These are phyloP conservation scores for Sclerotinia sclerotiorum DNA, from an alignment of 2,329 filamentous ascomycete species.

Conservation along the genomic window DNA sequence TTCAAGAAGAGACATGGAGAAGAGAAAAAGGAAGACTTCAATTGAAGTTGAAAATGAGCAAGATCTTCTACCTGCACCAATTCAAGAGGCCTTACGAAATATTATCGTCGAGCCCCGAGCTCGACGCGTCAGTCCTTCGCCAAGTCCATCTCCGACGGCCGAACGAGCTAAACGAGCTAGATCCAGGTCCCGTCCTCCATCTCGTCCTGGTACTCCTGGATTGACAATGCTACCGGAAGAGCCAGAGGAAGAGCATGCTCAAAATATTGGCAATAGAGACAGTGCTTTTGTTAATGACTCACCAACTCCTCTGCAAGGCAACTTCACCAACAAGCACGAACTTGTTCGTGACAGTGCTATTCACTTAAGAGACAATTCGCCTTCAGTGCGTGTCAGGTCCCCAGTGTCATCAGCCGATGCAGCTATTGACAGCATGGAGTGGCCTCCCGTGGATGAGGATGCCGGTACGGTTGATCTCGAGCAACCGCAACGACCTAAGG, in stretches of 20 bases:
- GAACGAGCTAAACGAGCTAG: constrained; percentile 13
- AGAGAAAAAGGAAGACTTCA: constrained; percentile 22
- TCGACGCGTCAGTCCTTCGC: neutral
- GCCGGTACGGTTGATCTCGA: constrained; percentile 47
- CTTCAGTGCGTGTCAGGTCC: constrained; percentile 36
- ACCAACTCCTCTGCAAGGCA: constrained; percentile 43
- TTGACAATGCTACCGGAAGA: constrained; percentile 37
- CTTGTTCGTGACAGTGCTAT: constrained; percentile 54
- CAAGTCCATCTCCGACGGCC: constrained; percentile 12
- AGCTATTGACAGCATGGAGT: constrained; percentile 42
- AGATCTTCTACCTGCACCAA: constrained; percentile 15
- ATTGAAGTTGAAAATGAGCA: constrained; percentile 2
- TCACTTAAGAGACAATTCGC: constrained; percentile 50
- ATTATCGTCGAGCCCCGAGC: constrained; percentile 9
- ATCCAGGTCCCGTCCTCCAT: constrained; percentile 19
- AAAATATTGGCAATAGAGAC: constrained; percentile 46
- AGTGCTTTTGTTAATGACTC: constrained; percentile 52
- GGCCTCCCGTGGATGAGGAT: constrained; percentile 48
- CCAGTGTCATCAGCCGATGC: constrained; percentile 40
- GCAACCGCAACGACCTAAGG: constrained; percentile 33
- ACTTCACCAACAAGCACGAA: constrained; percentile 34
- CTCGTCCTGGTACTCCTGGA: constrained; percentile 31
- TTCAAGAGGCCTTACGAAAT: constrained; percentile 22
- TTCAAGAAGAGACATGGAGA: constrained; percentile 29
- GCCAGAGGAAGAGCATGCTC: constrained; percentile 24